These are phyloP conservation scores for Vitis rotundifolia DNA, from an alignment of 164 flowering plant species.

Conservation along the genomic window DNA sequence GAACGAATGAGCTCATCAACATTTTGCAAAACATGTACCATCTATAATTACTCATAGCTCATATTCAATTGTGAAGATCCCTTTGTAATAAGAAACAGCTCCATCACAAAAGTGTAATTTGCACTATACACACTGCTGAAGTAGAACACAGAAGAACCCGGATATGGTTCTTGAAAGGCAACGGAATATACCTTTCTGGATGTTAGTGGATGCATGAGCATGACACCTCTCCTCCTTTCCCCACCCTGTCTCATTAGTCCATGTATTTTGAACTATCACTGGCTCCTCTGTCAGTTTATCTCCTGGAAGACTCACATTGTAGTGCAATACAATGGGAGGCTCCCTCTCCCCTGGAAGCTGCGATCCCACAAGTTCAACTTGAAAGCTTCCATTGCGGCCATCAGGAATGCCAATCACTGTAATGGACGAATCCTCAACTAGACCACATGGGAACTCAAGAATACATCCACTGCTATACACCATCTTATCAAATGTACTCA, in stretches of 20 bases:
- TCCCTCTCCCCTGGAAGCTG: slow-evolving; percentile 40
- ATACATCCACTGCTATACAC: slow-evolving; percentile 22
- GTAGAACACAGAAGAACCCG: neutral
- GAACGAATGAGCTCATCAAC: neutral
- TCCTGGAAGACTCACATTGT: slow-evolving; percentile 62
- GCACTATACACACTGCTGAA: neutral
- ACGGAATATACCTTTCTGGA: slow-evolving; percentile 46
- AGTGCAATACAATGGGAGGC: slow-evolving; percentile 61
- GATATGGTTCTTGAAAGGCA: neutral
- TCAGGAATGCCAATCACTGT: slow-evolving; percentile 72
- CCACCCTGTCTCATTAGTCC: slow-evolving; percentile 76
- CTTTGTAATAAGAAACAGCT: neutral
- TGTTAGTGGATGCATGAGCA: slow-evolving; percentile 34
- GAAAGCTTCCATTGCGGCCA: slow-evolving; percentile 51
- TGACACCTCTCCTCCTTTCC: slow-evolving; percentile 83
- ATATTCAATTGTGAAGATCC: neutral
- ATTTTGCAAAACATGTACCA: neutral
- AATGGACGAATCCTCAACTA: slow-evolving; percentile 79
- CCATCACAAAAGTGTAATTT: too few species aligned
- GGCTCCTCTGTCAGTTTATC: slow-evolving; percentile 62
- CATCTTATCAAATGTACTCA: slow-evolving; percentile 28
- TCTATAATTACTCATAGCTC: neutral
- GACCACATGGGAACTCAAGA: slow-evolving; percentile 82
- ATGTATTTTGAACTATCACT: slow-evolving; percentile 69
- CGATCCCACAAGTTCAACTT: slow-evolving; percentile 59